Percentiles rank a stretch among this genome's conserved stretches.
phyloP scores from a whole-genome alignment of 2,329 filamentous ascomycete genomes.

The Harringtonia lauricola region DNA sequence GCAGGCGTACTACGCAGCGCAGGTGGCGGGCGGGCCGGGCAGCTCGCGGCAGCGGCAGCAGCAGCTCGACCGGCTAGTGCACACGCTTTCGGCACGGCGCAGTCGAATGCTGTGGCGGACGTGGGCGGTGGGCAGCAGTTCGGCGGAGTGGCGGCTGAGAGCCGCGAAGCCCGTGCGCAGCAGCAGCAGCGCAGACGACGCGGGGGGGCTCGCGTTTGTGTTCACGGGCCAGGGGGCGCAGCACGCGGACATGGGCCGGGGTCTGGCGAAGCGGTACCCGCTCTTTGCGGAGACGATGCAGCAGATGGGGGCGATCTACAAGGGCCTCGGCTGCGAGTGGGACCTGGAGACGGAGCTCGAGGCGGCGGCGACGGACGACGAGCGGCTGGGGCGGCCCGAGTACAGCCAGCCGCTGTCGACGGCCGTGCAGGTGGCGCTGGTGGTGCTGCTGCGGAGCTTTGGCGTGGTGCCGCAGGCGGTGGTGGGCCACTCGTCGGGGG shows the following conservation, averaged over 20 bases:
- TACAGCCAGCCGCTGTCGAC: conserved; percentile 29
- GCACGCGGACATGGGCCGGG: conserved; percentile 18
- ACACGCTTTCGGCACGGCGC: conserved; percentile 20
- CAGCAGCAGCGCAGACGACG: neutral
- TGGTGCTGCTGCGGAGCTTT: conserved; percentile 25
- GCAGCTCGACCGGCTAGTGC: conserved; percentile 3
- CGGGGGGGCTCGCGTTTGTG: conserved; percentile 9
- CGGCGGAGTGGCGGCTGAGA: too few relatives aligned
- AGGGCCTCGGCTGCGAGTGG: neutral
- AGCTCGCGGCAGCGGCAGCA: neutral
- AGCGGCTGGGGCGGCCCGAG: conserved; percentile 21
- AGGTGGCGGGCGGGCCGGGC: too few relatives aligned
- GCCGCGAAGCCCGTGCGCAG: too few relatives aligned
- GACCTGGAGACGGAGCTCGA: conserved; percentile 12
- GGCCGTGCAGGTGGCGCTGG: conserved; percentile 35
- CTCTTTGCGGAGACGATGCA: neutral
- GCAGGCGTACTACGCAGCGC: too few relatives aligned
- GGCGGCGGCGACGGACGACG: conserved; percentile 21
- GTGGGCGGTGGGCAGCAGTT: neutral
- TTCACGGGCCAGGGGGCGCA: conserved; percentile 20
- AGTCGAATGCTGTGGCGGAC: conserved; percentile 4
- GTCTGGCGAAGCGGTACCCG: conserved; percentile 13
- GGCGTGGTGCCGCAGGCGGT: conserved; percentile 23
- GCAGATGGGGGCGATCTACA: conserved; percentile 18
- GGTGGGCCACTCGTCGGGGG: conserved; percentile 37